Evolutionary conservation across 306 rosid genomes (phyloP).

Genomic region (Gleditsia sinensis): DNA sequence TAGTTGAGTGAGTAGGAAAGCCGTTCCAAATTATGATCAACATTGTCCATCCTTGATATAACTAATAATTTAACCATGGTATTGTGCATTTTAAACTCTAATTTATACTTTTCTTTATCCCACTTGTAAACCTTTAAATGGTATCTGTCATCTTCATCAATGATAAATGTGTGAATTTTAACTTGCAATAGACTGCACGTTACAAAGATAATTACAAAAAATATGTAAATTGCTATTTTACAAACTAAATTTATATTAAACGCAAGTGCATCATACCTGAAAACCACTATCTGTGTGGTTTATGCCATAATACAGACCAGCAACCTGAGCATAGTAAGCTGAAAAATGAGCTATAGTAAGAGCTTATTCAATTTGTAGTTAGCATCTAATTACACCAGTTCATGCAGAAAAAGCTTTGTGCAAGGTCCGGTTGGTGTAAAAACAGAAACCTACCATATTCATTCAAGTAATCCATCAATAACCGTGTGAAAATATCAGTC

Average conservation of each 20-base stretch:
- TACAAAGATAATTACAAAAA: background rate
- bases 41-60: background rate
- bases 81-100: conserved; percentile 4
- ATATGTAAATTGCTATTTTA: background rate
- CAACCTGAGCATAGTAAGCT: conserved; percentile 92
- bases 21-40: conserved; percentile 19
- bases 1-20: background rate
- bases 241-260: conserved; percentile 24
- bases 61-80: conserved; percentile 21
- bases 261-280: conserved; percentile 55
- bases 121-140: conserved; percentile 15
- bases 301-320: conserved; percentile 75
- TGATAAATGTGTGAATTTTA: conserved; percentile 11
- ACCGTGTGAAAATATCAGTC: conserved; percentile 63
- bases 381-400: conserved; percentile 7
- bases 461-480: conserved; percentile 92
- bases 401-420: conserved; percentile 13
- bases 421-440: background rate
- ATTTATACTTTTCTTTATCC: conserved; percentile 2
- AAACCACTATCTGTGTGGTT: conserved; percentile 61
- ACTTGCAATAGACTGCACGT: background rate
- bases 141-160: background rate
- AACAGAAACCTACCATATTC: conserved; percentile 69
- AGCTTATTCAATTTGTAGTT: conserved; percentile 28
- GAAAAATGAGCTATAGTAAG: conserved; percentile 42